These are phyloP conservation scores for Clitopilus hobsonii DNA, from an alignment of 768 basidiomycete species.

Conservation along the genomic window DNA sequence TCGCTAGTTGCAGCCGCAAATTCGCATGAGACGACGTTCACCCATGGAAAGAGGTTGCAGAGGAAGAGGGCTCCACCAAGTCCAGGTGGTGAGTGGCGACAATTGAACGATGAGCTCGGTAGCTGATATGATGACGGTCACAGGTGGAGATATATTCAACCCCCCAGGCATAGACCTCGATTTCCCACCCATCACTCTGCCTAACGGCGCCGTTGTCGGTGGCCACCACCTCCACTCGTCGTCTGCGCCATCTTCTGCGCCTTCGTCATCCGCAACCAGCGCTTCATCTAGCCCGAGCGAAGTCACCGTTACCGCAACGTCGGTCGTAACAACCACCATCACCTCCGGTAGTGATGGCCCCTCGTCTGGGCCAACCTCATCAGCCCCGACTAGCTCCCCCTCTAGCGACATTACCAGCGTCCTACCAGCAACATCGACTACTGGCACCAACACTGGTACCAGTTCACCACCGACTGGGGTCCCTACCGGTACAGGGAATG, in stretches of 20 bases:
- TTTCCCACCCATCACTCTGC: not conserved
- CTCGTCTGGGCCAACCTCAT: not conserved
- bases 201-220: not conserved
- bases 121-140: too few relatives aligned
- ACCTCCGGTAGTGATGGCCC: not conserved
- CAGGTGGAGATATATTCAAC: constrained; percentile 14
- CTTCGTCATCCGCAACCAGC: constrained; percentile 7
- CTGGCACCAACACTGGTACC: not conserved
- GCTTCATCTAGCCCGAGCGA: constrained; percentile 2
- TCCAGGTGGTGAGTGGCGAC: not conserved
- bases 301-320: not conserved
- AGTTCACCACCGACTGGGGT: not conserved
- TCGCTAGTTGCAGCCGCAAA: not conserved
- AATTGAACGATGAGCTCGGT: not conserved
- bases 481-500: not conserved
- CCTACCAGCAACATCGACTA: not conserved
- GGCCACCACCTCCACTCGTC: too few relatives aligned
- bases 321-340: not conserved
- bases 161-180: constrained; percentile 6
- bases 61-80: not conserved
- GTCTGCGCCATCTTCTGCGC: not conserved
- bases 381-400: not conserved
- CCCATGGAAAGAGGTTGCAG: not conserved
- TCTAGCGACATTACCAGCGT: not conserved
- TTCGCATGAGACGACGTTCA: not conserved